Evolutionary conservation across 129 eudicot species (phyloP).

Genomic region (Flaveria ramosissima): DNA sequence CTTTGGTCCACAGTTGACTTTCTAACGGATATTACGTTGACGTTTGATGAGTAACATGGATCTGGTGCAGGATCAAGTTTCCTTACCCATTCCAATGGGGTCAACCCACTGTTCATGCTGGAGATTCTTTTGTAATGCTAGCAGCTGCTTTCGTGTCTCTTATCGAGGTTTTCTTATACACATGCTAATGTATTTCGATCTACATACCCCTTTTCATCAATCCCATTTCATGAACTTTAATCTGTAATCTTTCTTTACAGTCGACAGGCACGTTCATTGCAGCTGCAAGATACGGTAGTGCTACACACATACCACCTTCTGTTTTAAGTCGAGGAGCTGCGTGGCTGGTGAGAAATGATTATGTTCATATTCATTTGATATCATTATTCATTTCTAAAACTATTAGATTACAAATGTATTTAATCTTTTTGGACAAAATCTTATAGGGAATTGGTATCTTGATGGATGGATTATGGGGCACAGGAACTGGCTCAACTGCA

Average conservation of each 20-base stretch:
- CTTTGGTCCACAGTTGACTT: constrained; percentile 7
- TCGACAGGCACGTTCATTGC: constrained; percentile 94
- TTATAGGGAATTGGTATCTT: constrained; percentile 80
- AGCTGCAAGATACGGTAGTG: constrained; percentile 83
- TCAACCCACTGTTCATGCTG: constrained; percentile 64
- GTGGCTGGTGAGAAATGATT: constrained; percentile 74
- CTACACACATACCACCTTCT: constrained; percentile 87
- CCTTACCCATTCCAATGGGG: constrained; percentile 99
- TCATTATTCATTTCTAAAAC: neutral
- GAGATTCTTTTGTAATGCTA: constrained; percentile 68
- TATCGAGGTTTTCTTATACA: constrained; percentile 57
- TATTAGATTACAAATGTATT: neutral
- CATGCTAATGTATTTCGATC: no score
- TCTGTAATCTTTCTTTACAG: constrained; percentile 34
- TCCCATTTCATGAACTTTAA: neutral
- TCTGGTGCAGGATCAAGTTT: constrained; percentile 67
- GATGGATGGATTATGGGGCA: constrained; percentile 86
- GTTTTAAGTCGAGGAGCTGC: constrained; percentile 87
- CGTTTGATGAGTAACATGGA: neutral
- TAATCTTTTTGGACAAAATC: neutral
- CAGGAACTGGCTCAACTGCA: constrained; percentile 81
- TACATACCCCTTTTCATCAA: neutral
- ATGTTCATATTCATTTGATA: constrained; percentile 6
- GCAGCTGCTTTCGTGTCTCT: constrained; percentile 89
- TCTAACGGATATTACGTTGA: neutral